A percentile compares a stretch with the other conserved stretches of the same genome.
These are phyloP conservation scores for Crataegus laevigata DNA, from an alignment of 306 rosid species.

Conservation along the genomic window DNA sequence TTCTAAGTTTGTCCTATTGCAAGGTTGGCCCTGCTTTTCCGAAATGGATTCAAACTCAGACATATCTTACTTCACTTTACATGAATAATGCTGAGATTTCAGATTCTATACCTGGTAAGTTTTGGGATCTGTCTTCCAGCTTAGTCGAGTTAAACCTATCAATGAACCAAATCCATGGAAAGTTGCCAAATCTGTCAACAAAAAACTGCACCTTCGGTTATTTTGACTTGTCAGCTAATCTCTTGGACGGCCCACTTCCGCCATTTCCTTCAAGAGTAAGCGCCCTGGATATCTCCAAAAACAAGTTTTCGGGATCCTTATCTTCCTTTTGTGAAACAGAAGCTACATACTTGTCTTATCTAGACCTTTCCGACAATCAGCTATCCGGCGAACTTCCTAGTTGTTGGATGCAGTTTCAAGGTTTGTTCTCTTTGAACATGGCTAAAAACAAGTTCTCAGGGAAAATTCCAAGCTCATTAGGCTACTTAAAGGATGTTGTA, in stretches of 20 bases:
- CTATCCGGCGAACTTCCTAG: background rate
- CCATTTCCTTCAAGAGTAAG: background rate
- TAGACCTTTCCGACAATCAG: constrained; percentile 17
- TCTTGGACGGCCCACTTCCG: constrained; percentile 12
- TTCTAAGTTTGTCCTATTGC: background rate
- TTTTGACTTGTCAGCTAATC: constrained; percentile 17
- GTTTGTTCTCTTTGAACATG: background rate
- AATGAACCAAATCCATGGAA: constrained; percentile 16
- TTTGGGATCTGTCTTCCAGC: constrained; percentile 13
- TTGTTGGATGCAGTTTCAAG: background rate
- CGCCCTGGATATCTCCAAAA: background rate
- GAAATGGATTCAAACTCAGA: constrained; percentile 27
- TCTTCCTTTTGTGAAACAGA: background rate
- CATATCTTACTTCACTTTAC: background rate
- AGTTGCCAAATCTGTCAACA: constrained; percentile 3
- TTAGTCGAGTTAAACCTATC: background rate
- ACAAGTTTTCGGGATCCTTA: constrained; percentile 2
- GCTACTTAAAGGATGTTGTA: background rate
- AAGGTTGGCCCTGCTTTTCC: constrained; percentile 35
- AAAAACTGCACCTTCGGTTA: background rate
- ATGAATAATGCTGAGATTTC: constrained; percentile 6
- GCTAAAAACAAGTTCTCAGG: constrained; percentile 6
- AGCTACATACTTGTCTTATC: background rate
- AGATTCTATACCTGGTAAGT: constrained; percentile 9
- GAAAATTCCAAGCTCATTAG: constrained; percentile 4